Evolutionary conservation across 2,329 filamentous ascomycete species (phyloP), one percentile per base, ranked within the genome.

Genomic region (Talaromyces funiculosus): DNA sequence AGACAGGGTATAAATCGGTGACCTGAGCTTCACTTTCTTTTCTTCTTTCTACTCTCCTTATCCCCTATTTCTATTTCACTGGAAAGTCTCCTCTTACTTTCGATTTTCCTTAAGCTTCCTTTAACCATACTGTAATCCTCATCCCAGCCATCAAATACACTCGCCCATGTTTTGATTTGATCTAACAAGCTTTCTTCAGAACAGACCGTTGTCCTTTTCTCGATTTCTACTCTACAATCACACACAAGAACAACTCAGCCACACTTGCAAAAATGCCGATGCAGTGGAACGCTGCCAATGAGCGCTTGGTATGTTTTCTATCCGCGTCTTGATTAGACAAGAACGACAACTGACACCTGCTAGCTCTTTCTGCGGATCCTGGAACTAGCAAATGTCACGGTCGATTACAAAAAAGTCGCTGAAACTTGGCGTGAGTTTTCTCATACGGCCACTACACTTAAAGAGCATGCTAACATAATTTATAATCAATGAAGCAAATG

Each of bases 381-480:
- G 1, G 54, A 58, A 14, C 5, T 38, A 0, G 18, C 43, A 14
- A 45, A 43, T 4, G 20, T 35, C n/a, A 38, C 54, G 5, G 16
- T 61, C 9, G 40, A 61, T n/a, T 53, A 57, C 45, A 38, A 38
- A n/a, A 51, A 45, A 31, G 38, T 61, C 2, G n/a, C 54, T 3
- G 54, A 57, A 7, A 51, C 54, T 3, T 61, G 60, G 60, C 60
- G 60, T 61, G 6, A 47, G 60, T 54, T 9, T 31, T 12, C 12
- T 53, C n/a, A 53, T 24, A 20, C 49, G 37, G 9, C n/a, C 18
- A 22, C 4, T 12, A 37, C 16, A 47, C 16, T 10, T 29, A 18
- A 5, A 7, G 9, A 0, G 24, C 16, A 31, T 12, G 29, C 51
- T 53, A 24, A 53, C 18, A 53, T 16, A 8, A 33, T 7, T 9